Base-by-base conservation (phyloP, 83 land plant species). In the Picea abies region DNA sequence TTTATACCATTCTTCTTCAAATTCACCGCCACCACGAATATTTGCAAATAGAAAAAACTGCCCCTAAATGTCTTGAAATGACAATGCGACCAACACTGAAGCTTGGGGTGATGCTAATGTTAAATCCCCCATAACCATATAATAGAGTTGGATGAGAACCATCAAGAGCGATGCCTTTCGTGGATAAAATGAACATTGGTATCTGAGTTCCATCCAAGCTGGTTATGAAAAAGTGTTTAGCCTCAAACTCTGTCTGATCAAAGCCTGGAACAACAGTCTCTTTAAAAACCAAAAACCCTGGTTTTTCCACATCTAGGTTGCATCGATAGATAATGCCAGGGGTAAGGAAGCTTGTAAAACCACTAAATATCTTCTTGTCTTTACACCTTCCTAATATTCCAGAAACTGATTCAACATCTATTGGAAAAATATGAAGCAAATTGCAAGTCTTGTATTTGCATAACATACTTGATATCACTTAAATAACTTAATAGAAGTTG, bases 1-100 rank as follows among this genome's bases (percentile, higher is more conserved):
- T 82, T 91, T 93, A 81, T 98, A 98, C 99, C 99, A 98, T 85
- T 98, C 98, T 76, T 98, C 98, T 68, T 99, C 99, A 90, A 96
- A 98, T 75, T 98, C 99, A 29, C 99, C 99, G 76, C 98, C 99
- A 68, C 99, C 99, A 60, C 99, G 94, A 26, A 94, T 98, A 78
- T 98, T 98, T 66, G 97, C 99, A 35, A 35, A 93, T 76, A 63
- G 96, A 96, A 73, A 86, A 88, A 0, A 98, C 89, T 29, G 84
- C 90, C 58, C 93, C 97, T 82, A 91, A 78, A 84, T 97, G 89
- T 79, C 86, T 86, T 63, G 81, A 78, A 16, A 93, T 84, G 32
- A 92, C 91, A 67, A 90, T 87, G 22, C 92, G 93, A 62, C 87
- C 84, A 17, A 88, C 92, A 70, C 89, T 94, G 76, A 98, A 98